Conservation (phyloP, 192 early-diverging fungal genomes). For the Radiomyces spectabilis region DNA sequence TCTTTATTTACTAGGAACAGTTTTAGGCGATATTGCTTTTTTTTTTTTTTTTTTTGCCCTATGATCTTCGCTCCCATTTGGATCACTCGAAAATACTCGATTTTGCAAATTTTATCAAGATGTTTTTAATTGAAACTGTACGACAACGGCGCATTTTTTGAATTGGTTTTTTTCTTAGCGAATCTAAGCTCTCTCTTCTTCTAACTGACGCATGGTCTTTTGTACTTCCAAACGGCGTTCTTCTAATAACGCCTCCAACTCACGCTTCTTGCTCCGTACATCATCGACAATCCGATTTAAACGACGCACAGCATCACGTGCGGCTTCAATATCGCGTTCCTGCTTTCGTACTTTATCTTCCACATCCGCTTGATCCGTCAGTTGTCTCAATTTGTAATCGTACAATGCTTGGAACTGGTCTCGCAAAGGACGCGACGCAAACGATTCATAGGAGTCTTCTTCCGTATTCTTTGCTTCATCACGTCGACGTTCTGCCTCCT, state of each 20-base stretch:
- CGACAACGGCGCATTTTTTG: too few species aligned
- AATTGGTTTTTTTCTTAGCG: too few species aligned
- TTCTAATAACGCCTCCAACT: slow-evolving; percentile 40
- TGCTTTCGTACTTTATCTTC: slow-evolving; percentile 34
- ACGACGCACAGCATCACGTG: slow-evolving; percentile 35
- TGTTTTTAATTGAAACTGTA: too few species aligned
- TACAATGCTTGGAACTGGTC: slow-evolving; percentile 42
- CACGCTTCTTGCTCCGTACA: slow-evolving; percentile 35
- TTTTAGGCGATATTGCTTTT: too few species aligned
- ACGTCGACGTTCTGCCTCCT: slow-evolving; percentile 34
- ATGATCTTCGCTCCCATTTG: too few species aligned
- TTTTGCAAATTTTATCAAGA: too few species aligned
- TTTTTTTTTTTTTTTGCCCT: too few species aligned
- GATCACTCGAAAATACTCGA: too few species aligned
- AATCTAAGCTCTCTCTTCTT: too few species aligned
- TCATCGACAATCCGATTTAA: slow-evolving; percentile 38
- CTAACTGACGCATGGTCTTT: slow-evolving; percentile 20
- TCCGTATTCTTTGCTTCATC: slow-evolving; percentile 12
- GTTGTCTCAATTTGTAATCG: slow-evolving; percentile 45
- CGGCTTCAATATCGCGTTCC: slow-evolving; percentile 45
- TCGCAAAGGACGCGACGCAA: slow-evolving; percentile 19
- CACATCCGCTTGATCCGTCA: slow-evolving; percentile 37
- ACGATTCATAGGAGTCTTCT: slow-evolving; percentile 7
- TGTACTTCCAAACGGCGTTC: slow-evolving; percentile 39
- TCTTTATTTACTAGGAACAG: too few species aligned